Conservation (phyloP, 257 asterid species). For the Fraxinus excelsior region DNA sequence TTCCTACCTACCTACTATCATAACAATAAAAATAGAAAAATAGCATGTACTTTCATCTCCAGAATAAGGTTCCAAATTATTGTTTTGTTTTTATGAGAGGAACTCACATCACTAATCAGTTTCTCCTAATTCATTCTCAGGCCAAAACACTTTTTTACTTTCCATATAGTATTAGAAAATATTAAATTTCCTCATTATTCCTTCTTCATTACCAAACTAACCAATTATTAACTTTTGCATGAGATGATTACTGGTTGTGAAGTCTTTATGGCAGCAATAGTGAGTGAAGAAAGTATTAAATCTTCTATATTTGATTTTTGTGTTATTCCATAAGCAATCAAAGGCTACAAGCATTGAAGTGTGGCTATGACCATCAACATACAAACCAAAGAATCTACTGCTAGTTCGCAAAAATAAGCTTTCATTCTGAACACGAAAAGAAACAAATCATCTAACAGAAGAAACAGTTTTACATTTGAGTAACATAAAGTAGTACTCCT, state of each 20-base stretch:
- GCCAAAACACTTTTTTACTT: not conserved
- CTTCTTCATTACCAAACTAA: not conserved
- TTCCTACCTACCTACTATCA: not conserved
- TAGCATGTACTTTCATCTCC: not conserved
- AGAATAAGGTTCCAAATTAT: not conserved
- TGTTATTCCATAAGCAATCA: not conserved
- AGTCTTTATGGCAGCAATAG: not conserved
- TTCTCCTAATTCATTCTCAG: constrained; percentile 1
- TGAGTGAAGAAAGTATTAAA: not conserved
- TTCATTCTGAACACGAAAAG: no score
- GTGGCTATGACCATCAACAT: not conserved
- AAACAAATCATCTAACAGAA: no score
- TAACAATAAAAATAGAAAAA: not conserved
- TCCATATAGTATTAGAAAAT: not conserved
- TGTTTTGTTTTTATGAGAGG: not conserved
- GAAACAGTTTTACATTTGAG: no score
- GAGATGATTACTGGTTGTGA: not conserved
- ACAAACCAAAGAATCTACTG: not conserved
- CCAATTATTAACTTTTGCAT: not conserved
- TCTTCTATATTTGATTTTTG: not conserved
- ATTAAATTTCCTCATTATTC: not conserved
- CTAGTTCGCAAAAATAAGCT: not conserved
- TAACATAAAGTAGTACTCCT: no score
- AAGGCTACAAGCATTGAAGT: not conserved
- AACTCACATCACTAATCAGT: not conserved